phyloP scores from a whole-genome alignment of 2,329 filamentous ascomycete species.

The Apiospora rasikravindrae region DNA sequence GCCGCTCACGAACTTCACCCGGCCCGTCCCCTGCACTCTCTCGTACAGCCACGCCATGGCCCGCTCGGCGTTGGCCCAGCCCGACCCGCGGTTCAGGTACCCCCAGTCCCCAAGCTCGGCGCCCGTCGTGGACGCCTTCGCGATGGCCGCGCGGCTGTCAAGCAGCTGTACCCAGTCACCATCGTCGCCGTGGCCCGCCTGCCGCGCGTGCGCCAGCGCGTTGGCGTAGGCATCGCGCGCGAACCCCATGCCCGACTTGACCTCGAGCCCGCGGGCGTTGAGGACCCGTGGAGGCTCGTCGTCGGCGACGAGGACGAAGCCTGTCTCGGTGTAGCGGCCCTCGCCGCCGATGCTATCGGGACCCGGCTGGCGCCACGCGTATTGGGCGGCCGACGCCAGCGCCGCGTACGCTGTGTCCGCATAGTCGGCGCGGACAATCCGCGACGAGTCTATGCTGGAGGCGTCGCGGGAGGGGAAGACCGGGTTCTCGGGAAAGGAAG shows the following conservation, averaged over 20 bases:
- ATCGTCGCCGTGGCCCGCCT: conserved; percentile 38
- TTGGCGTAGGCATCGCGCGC: conserved; percentile 66
- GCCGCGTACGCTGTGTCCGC: conserved; percentile 76
- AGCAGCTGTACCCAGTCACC: conserved; percentile 48
- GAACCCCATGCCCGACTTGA: conserved; percentile 61
- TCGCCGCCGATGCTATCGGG: conserved; percentile 61
- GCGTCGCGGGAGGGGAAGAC: conserved; percentile 63
- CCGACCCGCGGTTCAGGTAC: conserved; percentile 75
- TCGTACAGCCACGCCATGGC: conserved; percentile 69
- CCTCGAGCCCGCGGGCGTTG: conserved; percentile 34
- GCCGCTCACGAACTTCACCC: conserved; percentile 61
- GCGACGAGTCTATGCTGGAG: conserved; percentile 66
- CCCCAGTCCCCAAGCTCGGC: conserved; percentile 67
- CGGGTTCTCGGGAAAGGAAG: conserved; percentile 44
- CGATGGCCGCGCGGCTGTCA: conserved; percentile 50
- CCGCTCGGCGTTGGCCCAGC: conserved; percentile 80
- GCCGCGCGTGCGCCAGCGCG: conserved; percentile 56
- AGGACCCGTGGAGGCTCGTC: conserved; percentile 38
- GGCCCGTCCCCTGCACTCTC: conserved; percentile 57
- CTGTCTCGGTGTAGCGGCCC: conserved; percentile 73
- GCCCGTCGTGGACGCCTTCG: conserved; percentile 50
- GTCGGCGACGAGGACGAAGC: conserved; percentile 68
- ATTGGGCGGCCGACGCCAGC: conserved; percentile 74
- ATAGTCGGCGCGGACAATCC: conserved; percentile 78
- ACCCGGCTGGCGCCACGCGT: conserved; percentile 67